Conservation (phyloP, 352 stramenopile genomes). For the Globisporangium camurandrum region DNA sequence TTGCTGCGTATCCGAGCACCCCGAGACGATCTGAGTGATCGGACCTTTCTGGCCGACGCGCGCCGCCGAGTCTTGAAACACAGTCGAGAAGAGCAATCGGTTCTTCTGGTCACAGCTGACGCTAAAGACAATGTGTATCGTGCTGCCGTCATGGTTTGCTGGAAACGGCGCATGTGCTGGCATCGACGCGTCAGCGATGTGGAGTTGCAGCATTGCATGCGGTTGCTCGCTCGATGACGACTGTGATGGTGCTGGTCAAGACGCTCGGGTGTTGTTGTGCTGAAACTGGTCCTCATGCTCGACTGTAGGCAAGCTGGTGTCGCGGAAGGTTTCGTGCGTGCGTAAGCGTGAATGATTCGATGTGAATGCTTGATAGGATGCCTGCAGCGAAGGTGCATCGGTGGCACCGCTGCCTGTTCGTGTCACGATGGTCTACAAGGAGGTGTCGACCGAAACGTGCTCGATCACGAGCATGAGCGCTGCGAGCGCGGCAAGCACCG, state of each 20-base stretch:
- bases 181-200: too few relatives aligned
- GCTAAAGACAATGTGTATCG: conserved; percentile 22
- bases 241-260: too few relatives aligned
- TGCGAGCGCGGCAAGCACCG: neutral
- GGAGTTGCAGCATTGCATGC: too few relatives aligned
- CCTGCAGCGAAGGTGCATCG: too few relatives aligned
- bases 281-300: too few relatives aligned
- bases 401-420: conserved; percentile 6
- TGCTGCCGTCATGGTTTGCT: conserved; percentile 9
- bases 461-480: neutral
- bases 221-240: too few relatives aligned
- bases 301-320: too few relatives aligned
- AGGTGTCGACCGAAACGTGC: neutral
- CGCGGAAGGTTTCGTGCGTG: too few relatives aligned
- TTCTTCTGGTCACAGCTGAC: conserved; percentile 18
- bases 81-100: conserved; percentile 13
- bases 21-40: conserved; percentile 25
- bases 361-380: too few relatives aligned
- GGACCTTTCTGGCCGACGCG: conserved; percentile 16
- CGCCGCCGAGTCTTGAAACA: conserved; percentile 16
- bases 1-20: conserved; percentile 23
- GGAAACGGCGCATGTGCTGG: neutral
- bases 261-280: too few relatives aligned
- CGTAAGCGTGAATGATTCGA: too few relatives aligned
- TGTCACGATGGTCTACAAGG: neutral